Evolutionary conservation across 2,329 filamentous ascomycete species (phyloP).

Genomic region (Colletotrichum karsti): DNA sequence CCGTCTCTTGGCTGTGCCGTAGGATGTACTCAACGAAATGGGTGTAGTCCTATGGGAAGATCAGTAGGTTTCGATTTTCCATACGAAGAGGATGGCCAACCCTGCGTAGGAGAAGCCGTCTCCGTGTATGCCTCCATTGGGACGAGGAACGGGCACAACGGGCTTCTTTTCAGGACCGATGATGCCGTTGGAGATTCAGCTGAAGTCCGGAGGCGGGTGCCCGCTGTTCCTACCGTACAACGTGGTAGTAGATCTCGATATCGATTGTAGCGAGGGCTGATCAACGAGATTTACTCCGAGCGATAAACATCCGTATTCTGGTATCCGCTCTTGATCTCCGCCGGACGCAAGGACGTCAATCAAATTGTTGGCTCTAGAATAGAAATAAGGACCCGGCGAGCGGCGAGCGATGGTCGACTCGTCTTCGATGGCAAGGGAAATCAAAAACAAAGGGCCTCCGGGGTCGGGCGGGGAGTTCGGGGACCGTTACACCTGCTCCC

Average conservation of each 20-base stretch:
- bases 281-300: constrained; percentile 9
- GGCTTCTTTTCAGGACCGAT: not conserved
- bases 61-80: not conserved
- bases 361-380: not conserved
- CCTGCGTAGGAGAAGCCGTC: not conserved
- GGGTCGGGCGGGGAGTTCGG: not conserved
- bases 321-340: constrained; percentile 15
- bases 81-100: not conserved
- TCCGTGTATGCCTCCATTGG: not conserved
- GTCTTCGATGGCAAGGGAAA: not conserved
- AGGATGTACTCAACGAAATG: not conserved
- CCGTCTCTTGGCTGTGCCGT: not conserved
- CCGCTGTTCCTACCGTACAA: not conserved
- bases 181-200: not conserved
- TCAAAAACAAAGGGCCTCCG: not conserved
- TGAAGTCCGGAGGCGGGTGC: not conserved
- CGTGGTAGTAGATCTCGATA: constrained; percentile 20
- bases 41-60: not conserved
- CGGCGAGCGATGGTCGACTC: not conserved
- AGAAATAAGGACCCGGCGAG: not conserved
- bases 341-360: constrained; percentile 5
- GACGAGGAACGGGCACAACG: no score
- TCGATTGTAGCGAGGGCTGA: not conserved
- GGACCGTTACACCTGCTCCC: not conserved
- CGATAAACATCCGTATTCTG: constrained; percentile 2